Conservation (phyloP, 306 rosid genomes). For the Lotus japonicus region DNA sequence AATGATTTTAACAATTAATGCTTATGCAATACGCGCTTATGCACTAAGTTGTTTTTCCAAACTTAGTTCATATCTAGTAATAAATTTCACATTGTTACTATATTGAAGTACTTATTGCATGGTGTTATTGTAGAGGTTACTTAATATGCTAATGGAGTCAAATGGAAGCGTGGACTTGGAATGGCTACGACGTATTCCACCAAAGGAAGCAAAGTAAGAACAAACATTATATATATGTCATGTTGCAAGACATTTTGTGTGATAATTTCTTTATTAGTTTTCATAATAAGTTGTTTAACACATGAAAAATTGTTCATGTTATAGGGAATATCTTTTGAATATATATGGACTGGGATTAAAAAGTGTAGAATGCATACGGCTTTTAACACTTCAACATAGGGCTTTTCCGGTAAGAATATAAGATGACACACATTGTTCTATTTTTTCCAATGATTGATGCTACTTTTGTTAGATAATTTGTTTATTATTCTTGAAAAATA, state of each 20-base stretch:
- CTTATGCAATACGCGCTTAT: no score
- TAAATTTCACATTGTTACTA: neutral
- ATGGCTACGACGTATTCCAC: slow-evolving; percentile 64
- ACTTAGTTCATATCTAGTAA: no score
- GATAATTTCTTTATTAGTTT: neutral
- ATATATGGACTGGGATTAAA: slow-evolving; percentile 63
- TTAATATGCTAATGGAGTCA: slow-evolving; percentile 26
- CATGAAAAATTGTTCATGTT: neutral
- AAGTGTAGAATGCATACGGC: slow-evolving; percentile 76
- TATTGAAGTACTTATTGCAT: neutral
- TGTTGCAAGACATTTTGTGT: neutral
- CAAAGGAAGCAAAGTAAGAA: slow-evolving; percentile 37
- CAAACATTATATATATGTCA: neutral
- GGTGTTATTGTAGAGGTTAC: slow-evolving; percentile 37
- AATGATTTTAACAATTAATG: no score
- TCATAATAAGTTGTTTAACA: neutral
- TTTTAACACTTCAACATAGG: slow-evolving; percentile 47
- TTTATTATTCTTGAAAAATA: no score
- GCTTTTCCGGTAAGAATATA: slow-evolving; percentile 61
- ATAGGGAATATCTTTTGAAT: slow-evolving; percentile 48
- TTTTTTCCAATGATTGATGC: neutral
- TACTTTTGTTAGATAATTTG: neutral
- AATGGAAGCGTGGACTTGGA: slow-evolving; percentile 52
- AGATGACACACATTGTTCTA: neutral
- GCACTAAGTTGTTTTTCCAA: no score